Evolutionary conservation across 116 monocot species (phyloP).

Genomic region (Papilionanthe hybrid): DNA sequence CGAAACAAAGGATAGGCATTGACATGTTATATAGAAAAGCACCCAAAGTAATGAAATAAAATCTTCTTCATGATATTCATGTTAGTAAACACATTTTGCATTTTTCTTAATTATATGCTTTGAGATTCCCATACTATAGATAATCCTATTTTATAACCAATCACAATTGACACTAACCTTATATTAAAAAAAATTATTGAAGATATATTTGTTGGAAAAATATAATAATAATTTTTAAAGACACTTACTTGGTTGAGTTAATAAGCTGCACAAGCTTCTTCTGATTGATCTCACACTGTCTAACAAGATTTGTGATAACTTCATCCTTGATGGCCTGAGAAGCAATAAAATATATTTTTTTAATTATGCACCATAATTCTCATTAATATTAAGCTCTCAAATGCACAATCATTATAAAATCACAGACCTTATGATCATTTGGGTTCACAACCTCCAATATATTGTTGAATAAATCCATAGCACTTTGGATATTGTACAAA

Average conservation of each 20-base stretch:
- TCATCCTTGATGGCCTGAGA: conserved; percentile 83
- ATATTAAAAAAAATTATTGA: not conserved
- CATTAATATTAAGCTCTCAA: not conserved
- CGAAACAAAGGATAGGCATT: too few species aligned
- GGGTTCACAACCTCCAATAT: conserved; percentile 85
- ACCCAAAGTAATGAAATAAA: too few species aligned
- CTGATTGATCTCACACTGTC: conserved; percentile 68
- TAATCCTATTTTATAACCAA: not conserved
- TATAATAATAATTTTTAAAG: not conserved
- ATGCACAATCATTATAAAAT: not conserved
- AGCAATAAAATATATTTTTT: not conserved
- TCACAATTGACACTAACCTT: not conserved
- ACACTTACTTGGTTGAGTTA: conserved; percentile 56
- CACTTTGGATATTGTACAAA: conserved; percentile 47
- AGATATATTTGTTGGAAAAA: not conserved
- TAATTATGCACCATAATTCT: not conserved
- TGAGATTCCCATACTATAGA: not conserved
- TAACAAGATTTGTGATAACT: conserved; percentile 68
- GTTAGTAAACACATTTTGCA: too few species aligned
- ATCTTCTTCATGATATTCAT: too few species aligned
- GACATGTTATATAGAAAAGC: too few species aligned
- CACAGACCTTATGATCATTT: conserved; percentile 48
- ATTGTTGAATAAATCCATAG: conserved; percentile 65
- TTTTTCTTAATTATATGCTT: not conserved
- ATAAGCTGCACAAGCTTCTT: conserved; percentile 65